Percentiles rank a stretch among this genome's conserved stretches.
phyloP scores from a whole-genome alignment of 1,139 yeast genomes.

The Kodamaea sp. region DNA sequence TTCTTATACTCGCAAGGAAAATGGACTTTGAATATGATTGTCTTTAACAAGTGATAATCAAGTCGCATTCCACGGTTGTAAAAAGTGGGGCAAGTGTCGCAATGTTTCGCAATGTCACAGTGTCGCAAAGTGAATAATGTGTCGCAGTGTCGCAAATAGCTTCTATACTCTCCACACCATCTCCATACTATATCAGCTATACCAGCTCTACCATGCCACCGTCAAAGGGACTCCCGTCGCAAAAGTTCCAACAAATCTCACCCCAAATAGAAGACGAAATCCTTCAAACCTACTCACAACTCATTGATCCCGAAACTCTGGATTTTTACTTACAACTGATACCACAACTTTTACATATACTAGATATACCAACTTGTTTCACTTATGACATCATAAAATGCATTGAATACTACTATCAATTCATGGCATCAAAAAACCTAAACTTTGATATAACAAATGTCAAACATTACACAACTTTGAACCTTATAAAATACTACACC shows the following conservation, averaged over 20 bases:
- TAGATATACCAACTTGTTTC: conserved; percentile 34
- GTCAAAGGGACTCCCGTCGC: too few species aligned
- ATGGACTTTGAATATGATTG: too few species aligned
- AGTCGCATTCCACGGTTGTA: too few species aligned
- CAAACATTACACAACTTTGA: conserved; percentile 26
- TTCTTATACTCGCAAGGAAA: too few species aligned
- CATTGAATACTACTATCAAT: conserved; percentile 35
- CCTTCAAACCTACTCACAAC: conserved; percentile 25
- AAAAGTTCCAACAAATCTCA: conserved; percentile 16
- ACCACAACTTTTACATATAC: conserved; percentile 20
- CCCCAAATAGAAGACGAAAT: conserved; percentile 33
- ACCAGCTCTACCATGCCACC: too few species aligned
- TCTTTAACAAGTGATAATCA: too few species aligned
- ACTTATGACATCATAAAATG: conserved; percentile 30
- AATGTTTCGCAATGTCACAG: too few species aligned
- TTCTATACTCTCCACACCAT: too few species aligned
- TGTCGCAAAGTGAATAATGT: too few species aligned
- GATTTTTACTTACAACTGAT: conserved; percentile 32
- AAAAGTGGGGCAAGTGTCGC: too few species aligned
- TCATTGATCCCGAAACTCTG: conserved; percentile 20
- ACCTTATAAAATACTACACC: conserved; percentile 30
- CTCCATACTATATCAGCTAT: too few species aligned
- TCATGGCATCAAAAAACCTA: conserved; percentile 13
- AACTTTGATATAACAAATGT: conserved; percentile 12
- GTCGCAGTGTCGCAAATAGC: too few species aligned